Percentiles rank a stretch among this genome's conserved stretches.
Evolutionary conservation across 495 filamentous ascomycete genomes (phyloP).

Genomic region (Neurospora intermedia): DNA sequence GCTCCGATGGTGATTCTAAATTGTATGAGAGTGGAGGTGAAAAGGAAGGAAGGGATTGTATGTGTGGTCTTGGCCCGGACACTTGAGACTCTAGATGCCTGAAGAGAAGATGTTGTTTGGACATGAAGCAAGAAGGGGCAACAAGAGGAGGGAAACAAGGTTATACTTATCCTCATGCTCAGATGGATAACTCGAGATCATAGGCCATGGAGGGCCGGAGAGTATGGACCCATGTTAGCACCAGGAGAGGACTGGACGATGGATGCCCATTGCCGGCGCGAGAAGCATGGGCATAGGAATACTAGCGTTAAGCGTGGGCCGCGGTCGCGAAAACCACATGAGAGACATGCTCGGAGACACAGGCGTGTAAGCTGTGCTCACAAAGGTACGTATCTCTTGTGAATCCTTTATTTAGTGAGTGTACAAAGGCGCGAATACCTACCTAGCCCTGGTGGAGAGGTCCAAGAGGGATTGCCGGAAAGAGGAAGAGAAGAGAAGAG

Average conservation of each 20-base stretch:
- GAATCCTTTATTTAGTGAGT: background rate
- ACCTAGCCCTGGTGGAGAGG: background rate
- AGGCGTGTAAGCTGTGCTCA: background rate
- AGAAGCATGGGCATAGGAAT: constrained; percentile 5
- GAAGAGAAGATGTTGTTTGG: constrained; percentile 19
- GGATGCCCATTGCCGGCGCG: constrained; percentile 15
- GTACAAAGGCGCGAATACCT: background rate
- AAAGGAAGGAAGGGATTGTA: constrained; percentile 11
- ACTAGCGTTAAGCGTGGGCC: constrained; percentile 13
- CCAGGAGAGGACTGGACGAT: constrained; percentile 12
- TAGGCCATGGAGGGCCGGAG: constrained; percentile 29
- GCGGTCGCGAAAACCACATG: constrained; percentile 2
- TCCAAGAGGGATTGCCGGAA: background rate
- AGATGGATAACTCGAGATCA: constrained; percentile 16
- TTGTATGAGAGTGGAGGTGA: constrained; percentile 13
- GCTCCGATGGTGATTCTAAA: constrained; percentile 22
- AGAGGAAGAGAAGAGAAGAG: constrained; percentile 2
- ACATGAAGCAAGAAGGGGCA: constrained; percentile 17
- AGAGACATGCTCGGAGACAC: constrained; percentile 3
- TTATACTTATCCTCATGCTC: constrained; percentile 25
- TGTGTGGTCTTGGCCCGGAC: constrained; percentile 9
- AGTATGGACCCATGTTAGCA: constrained; percentile 23
- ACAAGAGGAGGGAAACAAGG: constrained; percentile 25
- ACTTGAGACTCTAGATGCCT: constrained; percentile 17
- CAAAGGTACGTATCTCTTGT: background rate